Evolutionary conservation across 164 flowering plant species (phyloP).

Genomic region (Vitis amurensis): DNA sequence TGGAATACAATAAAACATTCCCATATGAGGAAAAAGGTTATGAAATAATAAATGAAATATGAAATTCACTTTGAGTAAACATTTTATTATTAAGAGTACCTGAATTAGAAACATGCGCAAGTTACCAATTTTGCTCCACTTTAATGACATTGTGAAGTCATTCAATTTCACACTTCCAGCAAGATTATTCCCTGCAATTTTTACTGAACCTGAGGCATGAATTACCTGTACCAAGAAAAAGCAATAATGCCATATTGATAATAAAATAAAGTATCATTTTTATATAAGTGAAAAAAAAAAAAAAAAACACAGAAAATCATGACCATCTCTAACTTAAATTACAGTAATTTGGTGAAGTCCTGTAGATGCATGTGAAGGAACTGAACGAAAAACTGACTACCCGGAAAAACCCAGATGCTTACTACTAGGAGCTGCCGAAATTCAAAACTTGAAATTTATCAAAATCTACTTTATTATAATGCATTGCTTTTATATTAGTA

Average conservation of each 20-base stretch:
- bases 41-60: neutral
- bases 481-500: too few species aligned
- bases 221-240: constrained; percentile 49
- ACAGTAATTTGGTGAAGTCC: neutral
- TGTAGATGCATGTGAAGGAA: too few species aligned
- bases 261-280: neutral
- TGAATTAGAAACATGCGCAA: constrained; percentile 71
- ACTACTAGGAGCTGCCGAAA: too few species aligned
- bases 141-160: constrained; percentile 62
- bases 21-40: neutral
- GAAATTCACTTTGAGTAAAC: neutral
- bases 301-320: neutral
- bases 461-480: too few species aligned
- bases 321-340: neutral
- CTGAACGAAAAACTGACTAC: too few species aligned
- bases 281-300: neutral
- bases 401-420: too few species aligned
- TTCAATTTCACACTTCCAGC: constrained; percentile 60
- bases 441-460: too few species aligned
- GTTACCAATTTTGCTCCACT: constrained; percentile 86
- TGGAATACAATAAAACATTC: neutral
- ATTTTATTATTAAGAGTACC: constrained; percentile 34
- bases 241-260: neutral
- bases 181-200: constrained; percentile 55
- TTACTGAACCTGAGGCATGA: constrained; percentile 51